These are phyloP conservation scores for Acer negundo DNA, from an alignment of 345 rosid species.

Conservation along the genomic window DNA sequence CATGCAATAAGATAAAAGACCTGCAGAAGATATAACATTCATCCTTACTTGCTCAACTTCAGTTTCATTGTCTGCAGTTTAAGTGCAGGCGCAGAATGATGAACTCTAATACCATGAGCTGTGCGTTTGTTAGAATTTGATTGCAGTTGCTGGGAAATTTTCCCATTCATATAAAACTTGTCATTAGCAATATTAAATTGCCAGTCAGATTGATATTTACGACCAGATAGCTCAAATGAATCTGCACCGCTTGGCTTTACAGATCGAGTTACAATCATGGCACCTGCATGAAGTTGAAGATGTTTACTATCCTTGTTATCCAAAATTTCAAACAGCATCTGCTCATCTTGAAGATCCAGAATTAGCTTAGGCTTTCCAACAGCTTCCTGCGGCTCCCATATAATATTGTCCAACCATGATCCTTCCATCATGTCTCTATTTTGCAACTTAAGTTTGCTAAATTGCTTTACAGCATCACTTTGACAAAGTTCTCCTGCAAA, in stretches of 20 bases:
- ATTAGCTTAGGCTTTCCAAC: constrained; percentile 69
- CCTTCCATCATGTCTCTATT: constrained; percentile 68
- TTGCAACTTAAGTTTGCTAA: constrained; percentile 51
- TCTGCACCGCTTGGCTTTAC: constrained; percentile 42
- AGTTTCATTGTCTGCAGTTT: constrained; percentile 89
- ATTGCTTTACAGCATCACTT: constrained; percentile 47
- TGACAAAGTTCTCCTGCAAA: constrained; percentile 34
- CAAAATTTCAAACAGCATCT: constrained; percentile 87
- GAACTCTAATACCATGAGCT: constrained; percentile 73
- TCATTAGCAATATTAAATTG: constrained; percentile 94
- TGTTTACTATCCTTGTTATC: constrained; percentile 65
- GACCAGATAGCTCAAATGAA: constrained; percentile 45
- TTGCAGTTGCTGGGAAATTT: constrained; percentile 83
- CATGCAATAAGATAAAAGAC: constrained; percentile 12
- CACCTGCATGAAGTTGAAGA: constrained; percentile 87
- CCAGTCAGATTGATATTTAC: constrained; percentile 64
- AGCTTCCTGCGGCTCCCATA: constrained; percentile 68
- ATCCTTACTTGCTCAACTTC: constrained; percentile 94
- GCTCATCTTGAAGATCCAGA: constrained; percentile 91
- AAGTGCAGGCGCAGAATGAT: constrained; percentile 93
- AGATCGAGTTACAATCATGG: constrained; percentile 76
- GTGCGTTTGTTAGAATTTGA: constrained; percentile 72
- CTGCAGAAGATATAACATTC: constrained; percentile 13
- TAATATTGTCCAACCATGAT: constrained; percentile 78
- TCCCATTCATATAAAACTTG: constrained; percentile 84